These are phyloP conservation scores for Cutaneotrichosporon cyanovorans DNA, from an alignment of 1,284 basidiomycete species.

Conservation along the genomic window DNA sequence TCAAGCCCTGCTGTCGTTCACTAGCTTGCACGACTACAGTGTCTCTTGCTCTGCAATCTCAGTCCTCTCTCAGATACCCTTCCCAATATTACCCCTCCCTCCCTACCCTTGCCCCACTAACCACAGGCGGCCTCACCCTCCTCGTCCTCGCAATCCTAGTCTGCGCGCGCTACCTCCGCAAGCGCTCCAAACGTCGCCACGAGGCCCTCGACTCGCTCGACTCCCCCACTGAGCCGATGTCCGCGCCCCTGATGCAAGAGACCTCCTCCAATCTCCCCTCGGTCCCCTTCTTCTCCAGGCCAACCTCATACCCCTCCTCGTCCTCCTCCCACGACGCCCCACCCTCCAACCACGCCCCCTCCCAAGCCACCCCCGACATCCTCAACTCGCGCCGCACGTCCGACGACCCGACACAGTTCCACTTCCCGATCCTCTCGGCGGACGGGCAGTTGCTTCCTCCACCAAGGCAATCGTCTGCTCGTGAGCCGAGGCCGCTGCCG, in stretches of 20 bases:
- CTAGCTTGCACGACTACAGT: no score
- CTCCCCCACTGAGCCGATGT: not conserved
- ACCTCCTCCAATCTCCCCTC: not conserved
- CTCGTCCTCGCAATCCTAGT: slow-evolving; percentile 2
- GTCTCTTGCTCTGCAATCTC: no score
- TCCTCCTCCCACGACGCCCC: not conserved
- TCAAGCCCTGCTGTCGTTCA: no score
- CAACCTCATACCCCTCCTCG: not conserved
- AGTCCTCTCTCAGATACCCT: no score
- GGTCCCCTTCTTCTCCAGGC: not conserved
- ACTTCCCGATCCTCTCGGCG: slow-evolving; percentile 34
- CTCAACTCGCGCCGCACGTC: not conserved
- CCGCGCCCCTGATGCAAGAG: not conserved
- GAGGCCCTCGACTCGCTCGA: not conserved
- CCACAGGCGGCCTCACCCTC: slow-evolving; percentile 6
- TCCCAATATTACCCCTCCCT: no score
- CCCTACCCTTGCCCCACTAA: not conserved
- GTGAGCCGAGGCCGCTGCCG: not conserved
- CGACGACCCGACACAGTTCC: slow-evolving; percentile 10
- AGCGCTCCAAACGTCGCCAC: not conserved
- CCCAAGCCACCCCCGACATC: not conserved
- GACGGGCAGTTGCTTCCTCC: slow-evolving; percentile 31
- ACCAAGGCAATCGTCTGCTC: not conserved
- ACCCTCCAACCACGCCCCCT: not conserved
- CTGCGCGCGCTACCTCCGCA: not conserved